Percentiles rank a stretch among this genome's conserved stretches.
Conservation (phyloP, 768 basidiomycete species). For the Lepiota venenata region DNA sequence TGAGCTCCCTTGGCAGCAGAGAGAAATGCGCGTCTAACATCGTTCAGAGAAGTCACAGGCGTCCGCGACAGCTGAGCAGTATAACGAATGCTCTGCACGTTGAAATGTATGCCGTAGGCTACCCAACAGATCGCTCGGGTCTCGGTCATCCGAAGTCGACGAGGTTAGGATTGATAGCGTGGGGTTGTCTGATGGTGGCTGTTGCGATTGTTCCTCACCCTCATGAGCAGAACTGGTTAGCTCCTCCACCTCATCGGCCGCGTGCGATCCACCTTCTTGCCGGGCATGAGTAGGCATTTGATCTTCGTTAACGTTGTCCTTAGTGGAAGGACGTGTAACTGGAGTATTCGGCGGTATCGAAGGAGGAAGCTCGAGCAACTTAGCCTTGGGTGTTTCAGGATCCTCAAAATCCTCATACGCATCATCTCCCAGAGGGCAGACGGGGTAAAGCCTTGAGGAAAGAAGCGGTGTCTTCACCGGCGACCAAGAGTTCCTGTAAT, state of each 20-base stretch:
- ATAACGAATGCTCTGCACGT: constrained; percentile 54
- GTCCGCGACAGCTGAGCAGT: constrained; percentile 50
- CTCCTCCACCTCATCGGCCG: no score
- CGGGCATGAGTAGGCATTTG: background rate
- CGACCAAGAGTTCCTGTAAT: constrained; percentile 42
- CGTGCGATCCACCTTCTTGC: background rate
- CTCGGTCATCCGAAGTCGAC: constrained; percentile 20
- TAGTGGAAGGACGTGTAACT: constrained; percentile 7
- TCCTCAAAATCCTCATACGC: constrained; percentile 36
- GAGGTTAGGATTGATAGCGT: constrained; percentile 11
- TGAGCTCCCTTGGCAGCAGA: constrained; percentile 49
- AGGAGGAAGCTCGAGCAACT: background rate
- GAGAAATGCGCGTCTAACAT: constrained; percentile 57
- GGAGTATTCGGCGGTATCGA: constrained; percentile 19
- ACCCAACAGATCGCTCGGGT: constrained; percentile 38
- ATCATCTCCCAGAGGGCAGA: constrained; percentile 54
- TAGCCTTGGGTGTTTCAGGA: background rate
- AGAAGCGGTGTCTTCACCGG: constrained; percentile 22
- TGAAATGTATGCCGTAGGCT: constrained; percentile 57
- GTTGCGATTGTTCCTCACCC: constrained; percentile 11
- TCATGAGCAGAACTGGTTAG: no score
- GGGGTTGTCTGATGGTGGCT: constrained; percentile 9
- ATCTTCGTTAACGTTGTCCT: background rate
- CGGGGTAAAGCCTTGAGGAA: constrained; percentile 53
- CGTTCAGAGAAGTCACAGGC: constrained; percentile 47